Conservation (phyloP, 2,329 filamentous ascomycete genomes). For the Sporothrix curviconia region DNA sequence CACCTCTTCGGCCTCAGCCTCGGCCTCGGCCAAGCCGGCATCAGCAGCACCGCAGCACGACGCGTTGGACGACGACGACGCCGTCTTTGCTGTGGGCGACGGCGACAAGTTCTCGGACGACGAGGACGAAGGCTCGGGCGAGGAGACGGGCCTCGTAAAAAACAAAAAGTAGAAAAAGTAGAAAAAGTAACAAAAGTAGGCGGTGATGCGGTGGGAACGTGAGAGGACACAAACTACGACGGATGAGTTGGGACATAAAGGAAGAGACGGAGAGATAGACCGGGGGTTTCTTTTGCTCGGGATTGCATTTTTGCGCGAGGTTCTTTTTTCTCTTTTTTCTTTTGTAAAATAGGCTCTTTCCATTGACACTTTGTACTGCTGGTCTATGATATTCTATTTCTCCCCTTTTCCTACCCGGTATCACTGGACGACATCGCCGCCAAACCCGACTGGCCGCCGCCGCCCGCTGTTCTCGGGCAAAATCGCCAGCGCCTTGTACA, state of each 20-base stretch:
- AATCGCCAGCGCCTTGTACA: conserved; percentile 91
- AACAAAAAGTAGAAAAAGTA: conserved; percentile 31
- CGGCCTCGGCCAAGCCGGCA: conserved; percentile 19
- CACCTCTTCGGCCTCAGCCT: conserved; percentile 6
- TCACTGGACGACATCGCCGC: conserved; percentile 59
- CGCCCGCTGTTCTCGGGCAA: conserved; percentile 70
- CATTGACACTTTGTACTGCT: too few relatives aligned
- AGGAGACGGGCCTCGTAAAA: conserved; percentile 52
- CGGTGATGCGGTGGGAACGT: not conserved
- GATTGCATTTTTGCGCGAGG: not conserved
- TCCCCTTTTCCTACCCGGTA: not conserved
- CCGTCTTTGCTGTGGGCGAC: conserved; percentile 89
- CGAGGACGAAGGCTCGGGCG: conserved; percentile 56
- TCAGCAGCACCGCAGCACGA: conserved; percentile 39
- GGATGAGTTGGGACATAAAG: not conserved
- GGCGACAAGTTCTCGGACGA: conserved; percentile 78
- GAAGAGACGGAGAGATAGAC: not conserved
- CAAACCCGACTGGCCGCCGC: conserved; percentile 83
- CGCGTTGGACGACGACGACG: conserved; percentile 69
- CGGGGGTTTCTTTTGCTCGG: not conserved
- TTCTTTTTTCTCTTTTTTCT: not conserved
- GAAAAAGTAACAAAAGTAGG: not conserved
- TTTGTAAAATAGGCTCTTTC: too few relatives aligned
- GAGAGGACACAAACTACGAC: not conserved
- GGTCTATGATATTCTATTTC: not conserved